These are phyloP conservation scores for Platanthera zijinensis DNA, from an alignment of 106 monocot genomes.

Conservation along the genomic window DNA sequence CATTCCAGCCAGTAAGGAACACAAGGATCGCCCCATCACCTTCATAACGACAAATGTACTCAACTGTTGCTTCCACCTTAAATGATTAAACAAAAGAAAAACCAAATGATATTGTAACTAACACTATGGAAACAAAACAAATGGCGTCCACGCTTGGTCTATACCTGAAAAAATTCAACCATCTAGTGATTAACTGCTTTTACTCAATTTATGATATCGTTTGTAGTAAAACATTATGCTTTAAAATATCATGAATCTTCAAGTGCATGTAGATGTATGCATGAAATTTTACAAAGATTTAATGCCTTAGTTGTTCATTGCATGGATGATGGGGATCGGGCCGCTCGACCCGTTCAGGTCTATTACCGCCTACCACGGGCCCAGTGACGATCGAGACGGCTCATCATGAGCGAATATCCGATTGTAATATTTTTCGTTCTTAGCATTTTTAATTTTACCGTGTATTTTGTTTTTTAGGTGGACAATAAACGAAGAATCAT, in stretches of 20 bases:
- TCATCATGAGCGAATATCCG: too few relatives aligned
- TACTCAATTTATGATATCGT: not conserved
- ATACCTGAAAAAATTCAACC: not conserved
- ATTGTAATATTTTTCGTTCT: too few relatives aligned
- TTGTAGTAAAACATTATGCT: not conserved
- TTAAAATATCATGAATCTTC: not conserved
- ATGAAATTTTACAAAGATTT: not conserved
- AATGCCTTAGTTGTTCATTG: not conserved
- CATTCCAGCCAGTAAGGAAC: slow-evolving; percentile 98
- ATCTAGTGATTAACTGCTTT: not conserved
- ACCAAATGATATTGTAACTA: not conserved
- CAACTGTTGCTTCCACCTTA: slow-evolving; percentile 87
- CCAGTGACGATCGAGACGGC: too few relatives aligned
- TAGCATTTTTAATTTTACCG: too few relatives aligned
- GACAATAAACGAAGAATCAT: too few relatives aligned
- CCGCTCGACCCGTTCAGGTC: too few relatives aligned
- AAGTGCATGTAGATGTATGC: not conserved
- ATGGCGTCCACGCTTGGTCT: not conserved
- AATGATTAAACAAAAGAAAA: not conserved
- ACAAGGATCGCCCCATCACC: slow-evolving; percentile 90
- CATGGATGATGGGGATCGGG: not conserved
- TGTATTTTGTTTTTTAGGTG: too few relatives aligned
- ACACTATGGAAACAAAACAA: not conserved
- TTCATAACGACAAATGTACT: slow-evolving; percentile 81
- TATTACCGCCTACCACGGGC: too few relatives aligned